phyloP scores from a whole-genome alignment of 495 filamentous ascomycete genomes.

The Annulohypoxylon stygium region DNA sequence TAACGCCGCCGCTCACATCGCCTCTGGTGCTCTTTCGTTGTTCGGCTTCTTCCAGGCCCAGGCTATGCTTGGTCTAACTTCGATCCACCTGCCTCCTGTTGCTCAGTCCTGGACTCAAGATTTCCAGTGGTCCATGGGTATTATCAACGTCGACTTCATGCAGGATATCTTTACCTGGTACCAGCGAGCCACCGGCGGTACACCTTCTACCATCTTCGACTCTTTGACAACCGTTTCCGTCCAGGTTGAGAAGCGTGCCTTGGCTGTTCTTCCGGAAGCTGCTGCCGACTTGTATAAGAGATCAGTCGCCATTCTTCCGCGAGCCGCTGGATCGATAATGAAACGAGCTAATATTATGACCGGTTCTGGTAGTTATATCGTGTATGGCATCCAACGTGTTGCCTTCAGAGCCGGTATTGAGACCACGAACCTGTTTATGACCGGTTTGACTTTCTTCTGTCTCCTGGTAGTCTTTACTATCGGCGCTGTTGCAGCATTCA shows the following conservation, averaged over 20 bases:
- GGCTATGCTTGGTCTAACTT: constrained; percentile 91
- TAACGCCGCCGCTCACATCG: constrained; percentile 97
- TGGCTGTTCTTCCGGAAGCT: constrained; percentile 64
- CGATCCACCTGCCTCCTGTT: constrained; percentile 88
- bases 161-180: constrained; percentile 95
- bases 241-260: constrained; percentile 77
- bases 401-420: constrained; percentile 89
- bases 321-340: constrained; percentile 50
- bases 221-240: constrained; percentile 82
- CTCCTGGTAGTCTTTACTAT: constrained; percentile 81
- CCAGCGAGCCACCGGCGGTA: constrained; percentile 92
- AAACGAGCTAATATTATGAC: constrained; percentile 64
- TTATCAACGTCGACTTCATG: constrained; percentile 89
- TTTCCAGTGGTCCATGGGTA: constrained; percentile 98
- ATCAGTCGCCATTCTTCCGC: constrained; percentile 48
- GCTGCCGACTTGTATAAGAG: constrained; percentile 57
- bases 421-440: constrained; percentile 93
- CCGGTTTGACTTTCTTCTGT: constrained; percentile 89
- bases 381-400: constrained; percentile 90
- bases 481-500: constrained; percentile 81
- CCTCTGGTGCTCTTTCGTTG: constrained; percentile 90
- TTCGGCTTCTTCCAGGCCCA: constrained; percentile 97
- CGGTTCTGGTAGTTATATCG: constrained; percentile 68
- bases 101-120: constrained; percentile 97
- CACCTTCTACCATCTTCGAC: constrained; percentile 82